These are phyloP conservation scores for Trichophyton rubrum DNA, from an alignment of 2,329 filamentous ascomycete species.

Conservation along the genomic window DNA sequence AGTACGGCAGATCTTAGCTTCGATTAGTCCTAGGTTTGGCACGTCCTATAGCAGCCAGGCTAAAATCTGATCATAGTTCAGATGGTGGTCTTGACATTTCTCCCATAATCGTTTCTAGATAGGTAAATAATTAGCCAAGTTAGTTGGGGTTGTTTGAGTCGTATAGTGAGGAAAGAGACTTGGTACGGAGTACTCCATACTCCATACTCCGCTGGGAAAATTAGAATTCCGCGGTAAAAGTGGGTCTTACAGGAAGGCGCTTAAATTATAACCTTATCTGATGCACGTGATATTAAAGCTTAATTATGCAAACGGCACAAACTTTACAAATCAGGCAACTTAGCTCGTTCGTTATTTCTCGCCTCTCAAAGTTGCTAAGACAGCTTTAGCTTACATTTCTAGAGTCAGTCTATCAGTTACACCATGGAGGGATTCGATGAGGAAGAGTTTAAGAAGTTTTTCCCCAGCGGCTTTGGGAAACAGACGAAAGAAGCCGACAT, in stretches of 20 bases:
- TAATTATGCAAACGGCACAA: too few species aligned
- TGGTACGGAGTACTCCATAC: too few species aligned
- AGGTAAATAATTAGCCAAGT: conserved; percentile 22
- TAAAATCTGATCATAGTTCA: conserved; percentile 24
- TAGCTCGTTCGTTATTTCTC: too few species aligned
- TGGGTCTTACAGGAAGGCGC: too few species aligned
- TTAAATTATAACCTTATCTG: too few species aligned
- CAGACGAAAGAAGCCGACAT: conserved; percentile 61
- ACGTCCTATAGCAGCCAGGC: conserved; percentile 21
- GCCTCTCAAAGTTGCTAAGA: neutral
- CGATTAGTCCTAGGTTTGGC: conserved; percentile 31
- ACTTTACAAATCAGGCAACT: conserved; percentile 19
- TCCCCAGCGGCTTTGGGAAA: conserved; percentile 78
- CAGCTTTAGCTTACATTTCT: neutral
- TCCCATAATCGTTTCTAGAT: conserved; percentile 20
- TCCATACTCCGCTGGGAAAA: too few species aligned
- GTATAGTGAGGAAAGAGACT: too few species aligned
- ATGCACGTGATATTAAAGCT: too few species aligned
- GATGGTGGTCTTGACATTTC: conserved; percentile 9
- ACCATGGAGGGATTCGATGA: conserved; percentile 35
- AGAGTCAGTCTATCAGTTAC: neutral
- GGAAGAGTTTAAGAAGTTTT: conserved; percentile 43
- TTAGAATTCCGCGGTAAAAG: neutral
- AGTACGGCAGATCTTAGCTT: conserved; percentile 29
- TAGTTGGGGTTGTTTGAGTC: too few species aligned